phyloP scores from a whole-genome alignment of 192 early-diverging fungal genomes.

The Coemansia sp. region DNA sequence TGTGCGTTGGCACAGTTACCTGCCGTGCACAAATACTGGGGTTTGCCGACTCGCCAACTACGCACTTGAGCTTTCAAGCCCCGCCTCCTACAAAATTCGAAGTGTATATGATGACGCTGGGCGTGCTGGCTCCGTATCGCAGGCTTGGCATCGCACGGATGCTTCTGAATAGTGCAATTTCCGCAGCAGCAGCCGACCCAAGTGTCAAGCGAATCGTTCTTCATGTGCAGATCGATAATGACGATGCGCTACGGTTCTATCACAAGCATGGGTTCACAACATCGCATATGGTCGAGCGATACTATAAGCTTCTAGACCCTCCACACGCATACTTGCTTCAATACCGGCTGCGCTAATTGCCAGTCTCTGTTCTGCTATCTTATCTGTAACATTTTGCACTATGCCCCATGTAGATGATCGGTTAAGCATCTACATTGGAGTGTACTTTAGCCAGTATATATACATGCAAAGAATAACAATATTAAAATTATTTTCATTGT shows the following conservation, averaged over 20 bases:
- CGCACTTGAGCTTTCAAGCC: slow-evolving; percentile 13
- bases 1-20: slow-evolving; percentile 80
- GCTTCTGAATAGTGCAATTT: slow-evolving; percentile 59
- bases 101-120: slow-evolving; percentile 92
- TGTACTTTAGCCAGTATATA: too few species aligned
- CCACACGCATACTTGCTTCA: slow-evolving; percentile 73
- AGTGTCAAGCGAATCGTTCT: slow-evolving; percentile 63
- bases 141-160: slow-evolving; percentile 71
- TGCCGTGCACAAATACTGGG: slow-evolving; percentile 70
- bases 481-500: too few species aligned
- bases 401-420: too few species aligned
- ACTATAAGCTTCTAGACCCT: slow-evolving; percentile 84
- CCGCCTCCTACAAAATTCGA: slow-evolving; percentile 14
- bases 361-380: too few species aligned
- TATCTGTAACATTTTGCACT: too few species aligned
- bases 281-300: slow-evolving; percentile 59
- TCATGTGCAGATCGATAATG: slow-evolving; percentile 85
- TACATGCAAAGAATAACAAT: too few species aligned
- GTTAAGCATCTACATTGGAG: too few species aligned
- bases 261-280: slow-evolving; percentile 72
- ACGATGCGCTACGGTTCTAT: slow-evolving; percentile 81
- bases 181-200: slow-evolving; percentile 39
- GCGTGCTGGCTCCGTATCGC: slow-evolving; percentile 82
- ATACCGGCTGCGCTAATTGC: slow-evolving; percentile 12
- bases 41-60: slow-evolving; percentile 17